Evolutionary conservation across 768 basidiomycete genomes (phyloP), one percentile per base, ranked within the genome.

Genomic region (Leccinum boreale): DNA sequence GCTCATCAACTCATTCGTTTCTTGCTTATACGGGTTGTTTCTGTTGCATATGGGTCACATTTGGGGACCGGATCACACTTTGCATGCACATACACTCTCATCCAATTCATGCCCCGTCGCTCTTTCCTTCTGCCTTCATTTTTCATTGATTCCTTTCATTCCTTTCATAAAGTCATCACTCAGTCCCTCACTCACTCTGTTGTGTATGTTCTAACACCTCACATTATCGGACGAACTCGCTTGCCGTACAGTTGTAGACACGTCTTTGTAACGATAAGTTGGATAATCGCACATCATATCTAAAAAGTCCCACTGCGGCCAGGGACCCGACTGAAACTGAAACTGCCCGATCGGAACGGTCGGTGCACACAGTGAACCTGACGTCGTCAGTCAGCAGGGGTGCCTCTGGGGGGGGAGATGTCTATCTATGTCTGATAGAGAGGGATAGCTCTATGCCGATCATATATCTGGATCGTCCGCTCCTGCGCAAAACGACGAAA

Each of bases 201-300:
- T 39, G 46, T 65, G 56, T 70, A 65, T 33, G 46, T 51, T 52
- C 12, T 23, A 8, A 39, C 7, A 12, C 28, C 51, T 45, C 47
- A 12, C 35, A n/a, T 42, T 11, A 39, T 31, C 46, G 17, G 35
- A 44, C 14, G 26, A 21, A 31, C 17, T 33, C 23, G 29, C n/a
- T 26, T 45, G 49, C 9, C 3, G 21, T 21, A 19, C 19, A 23
- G 21, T 42, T 23, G 50, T 50, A 50, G 26, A 26, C 15, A 49
- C 7, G n/a, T 61, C 52, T 54, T 36, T 62, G 58, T 69, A 59
- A 58, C 48, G 28, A 17, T 70, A 68, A 42, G 39, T 42, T 55
- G 53, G 59, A 59, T 55, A 50, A 50, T 56, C 46, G 23, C 46
- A 24, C 11, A 53, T 59, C 47, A 36, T 56, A 58, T 58, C 55